phyloP scores from a whole-genome alignment of 345 rosid genomes.

The Dovyalis caffra region DNA sequence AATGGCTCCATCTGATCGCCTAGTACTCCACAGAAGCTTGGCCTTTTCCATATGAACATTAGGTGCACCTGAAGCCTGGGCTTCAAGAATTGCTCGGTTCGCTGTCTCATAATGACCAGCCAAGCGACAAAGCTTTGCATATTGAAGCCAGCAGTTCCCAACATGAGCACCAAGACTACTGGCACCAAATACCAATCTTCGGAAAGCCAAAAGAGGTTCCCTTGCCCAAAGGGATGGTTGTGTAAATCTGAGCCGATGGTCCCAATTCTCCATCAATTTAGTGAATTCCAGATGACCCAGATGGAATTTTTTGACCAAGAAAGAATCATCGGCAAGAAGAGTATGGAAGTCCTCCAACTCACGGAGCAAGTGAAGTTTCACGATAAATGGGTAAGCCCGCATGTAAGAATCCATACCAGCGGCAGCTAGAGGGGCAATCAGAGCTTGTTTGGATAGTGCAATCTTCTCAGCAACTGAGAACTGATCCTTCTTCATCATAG shows the following conservation, averaged over 20 bases:
- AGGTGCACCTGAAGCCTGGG: slow-evolving; percentile 86
- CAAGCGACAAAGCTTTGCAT: slow-evolving; percentile 95
- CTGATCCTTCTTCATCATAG: slow-evolving; percentile 90
- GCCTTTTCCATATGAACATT: slow-evolving; percentile 96
- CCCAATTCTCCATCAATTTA: slow-evolving; percentile 74
- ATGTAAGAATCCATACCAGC: slow-evolving; percentile 98
- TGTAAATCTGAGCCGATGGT: slow-evolving; percentile 80
- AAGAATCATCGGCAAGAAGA: slow-evolving; percentile 68
- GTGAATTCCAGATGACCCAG: slow-evolving; percentile 54
- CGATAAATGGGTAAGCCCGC: slow-evolving; percentile 89
- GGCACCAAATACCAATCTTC: slow-evolving; percentile 83
- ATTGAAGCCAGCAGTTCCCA: slow-evolving; percentile 94
- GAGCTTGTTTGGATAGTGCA: slow-evolving; percentile 79
- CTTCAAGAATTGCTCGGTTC: slow-evolving; percentile 86
- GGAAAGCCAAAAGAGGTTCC: slow-evolving; percentile 90
- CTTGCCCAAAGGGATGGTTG: slow-evolving; percentile 95
- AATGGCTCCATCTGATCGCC: slow-evolving; percentile 89
- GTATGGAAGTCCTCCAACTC: slow-evolving; percentile 84
- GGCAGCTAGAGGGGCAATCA: slow-evolving; percentile 98
- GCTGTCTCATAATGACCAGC: slow-evolving; percentile 98
- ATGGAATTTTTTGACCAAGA: slow-evolving; percentile 74
- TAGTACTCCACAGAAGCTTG: slow-evolving; percentile 88
- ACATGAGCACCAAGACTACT: slow-evolving; percentile 83
- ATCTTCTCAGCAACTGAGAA: slow-evolving; percentile 75
- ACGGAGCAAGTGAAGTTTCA: slow-evolving; percentile 82